A percentile compares a stretch with the other conserved stretches of the same genome.
Conservation (phyloP, 805 yeast genomes). For the Trichomonascus vanleenenianus region DNA sequence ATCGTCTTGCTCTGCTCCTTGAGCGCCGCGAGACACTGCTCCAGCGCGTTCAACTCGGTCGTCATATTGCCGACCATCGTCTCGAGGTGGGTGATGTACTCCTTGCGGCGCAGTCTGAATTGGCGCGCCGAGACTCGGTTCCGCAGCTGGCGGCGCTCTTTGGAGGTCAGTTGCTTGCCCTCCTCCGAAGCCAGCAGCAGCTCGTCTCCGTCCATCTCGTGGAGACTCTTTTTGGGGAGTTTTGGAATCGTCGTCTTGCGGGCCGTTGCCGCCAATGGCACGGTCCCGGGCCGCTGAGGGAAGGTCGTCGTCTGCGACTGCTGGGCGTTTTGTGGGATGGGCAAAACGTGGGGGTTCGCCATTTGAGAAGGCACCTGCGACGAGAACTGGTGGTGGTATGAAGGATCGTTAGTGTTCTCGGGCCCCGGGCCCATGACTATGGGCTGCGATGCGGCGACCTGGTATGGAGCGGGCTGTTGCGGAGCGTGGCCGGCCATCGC, state of each 20-base stretch:
- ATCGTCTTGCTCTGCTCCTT: slow-evolving; percentile 15
- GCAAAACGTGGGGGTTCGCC: too few relatives aligned
- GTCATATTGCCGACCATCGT: slow-evolving; percentile 17
- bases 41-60: slow-evolving; percentile 16
- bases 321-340: too few relatives aligned
- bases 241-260: background rate
- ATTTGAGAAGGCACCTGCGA: too few relatives aligned
- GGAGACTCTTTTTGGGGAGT: background rate
- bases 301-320: too few relatives aligned
- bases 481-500: too few relatives aligned
- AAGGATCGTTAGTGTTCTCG: too few relatives aligned
- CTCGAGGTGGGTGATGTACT: slow-evolving; percentile 26
- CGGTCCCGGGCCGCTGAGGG: too few relatives aligned
- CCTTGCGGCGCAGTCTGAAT: slow-evolving; percentile 26
- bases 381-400: too few relatives aligned
- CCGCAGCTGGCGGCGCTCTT: slow-evolving; percentile 26
- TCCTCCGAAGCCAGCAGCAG: slow-evolving; percentile 23
- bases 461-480: too few relatives aligned
- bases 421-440: too few relatives aligned
- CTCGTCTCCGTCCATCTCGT: slow-evolving; percentile 25
- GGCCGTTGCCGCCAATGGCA: too few relatives aligned
- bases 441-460: too few relatives aligned
- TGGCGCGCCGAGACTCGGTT: slow-evolving; percentile 27
- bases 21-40: slow-evolving; percentile 9
- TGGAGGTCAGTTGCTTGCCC: slow-evolving; percentile 22